phyloP scores from a whole-genome alignment of 2,329 filamentous ascomycete species.

The Penicillium sp. region DNA sequence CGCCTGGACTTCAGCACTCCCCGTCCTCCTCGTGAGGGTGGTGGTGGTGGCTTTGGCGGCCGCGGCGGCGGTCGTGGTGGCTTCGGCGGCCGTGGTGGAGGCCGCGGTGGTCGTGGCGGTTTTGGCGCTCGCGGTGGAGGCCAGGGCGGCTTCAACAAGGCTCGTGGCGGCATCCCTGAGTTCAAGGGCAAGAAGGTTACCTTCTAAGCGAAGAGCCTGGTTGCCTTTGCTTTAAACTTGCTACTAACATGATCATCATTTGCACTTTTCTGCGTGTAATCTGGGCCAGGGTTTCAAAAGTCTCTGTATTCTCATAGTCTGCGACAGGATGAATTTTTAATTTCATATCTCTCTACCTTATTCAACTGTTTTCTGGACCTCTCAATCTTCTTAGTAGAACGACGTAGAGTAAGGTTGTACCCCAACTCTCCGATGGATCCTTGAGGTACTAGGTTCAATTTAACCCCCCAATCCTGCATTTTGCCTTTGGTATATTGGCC shows the following conservation, averaged over 20 bases:
- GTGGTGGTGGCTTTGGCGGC: constrained; percentile 52
- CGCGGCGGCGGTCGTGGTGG: constrained; percentile 37
- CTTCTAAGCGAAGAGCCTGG: constrained; percentile 51
- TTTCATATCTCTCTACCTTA: constrained; percentile 19
- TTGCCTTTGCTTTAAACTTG: not conserved
- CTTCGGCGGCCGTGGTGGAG: constrained; percentile 47
- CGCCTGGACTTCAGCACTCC: constrained; percentile 81
- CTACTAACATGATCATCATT: constrained; percentile 11
- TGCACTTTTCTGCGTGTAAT: constrained; percentile 23
- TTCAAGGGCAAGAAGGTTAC: constrained; percentile 81
- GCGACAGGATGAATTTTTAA: constrained; percentile 17
- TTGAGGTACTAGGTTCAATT: no score
- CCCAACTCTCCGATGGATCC: no score
- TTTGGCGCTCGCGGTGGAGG: constrained; percentile 48
- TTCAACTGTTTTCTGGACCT: not conserved
- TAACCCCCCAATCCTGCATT: no score
- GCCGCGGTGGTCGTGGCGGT: constrained; percentile 47
- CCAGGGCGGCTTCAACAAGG: constrained; percentile 51
- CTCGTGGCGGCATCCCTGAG: constrained; percentile 60
- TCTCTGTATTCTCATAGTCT: constrained; percentile 22
- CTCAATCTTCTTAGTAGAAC: no score
- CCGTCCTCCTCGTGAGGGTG: constrained; percentile 57
- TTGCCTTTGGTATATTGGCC: no score
- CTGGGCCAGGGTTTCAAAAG: constrained; percentile 25
- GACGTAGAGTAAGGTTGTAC: no score